Percentiles rank a stretch among this genome's conserved stretches.
Evolutionary conservation across 2,329 filamentous ascomycete genomes (phyloP).

Genomic region (Diaporthe velutina): DNA sequence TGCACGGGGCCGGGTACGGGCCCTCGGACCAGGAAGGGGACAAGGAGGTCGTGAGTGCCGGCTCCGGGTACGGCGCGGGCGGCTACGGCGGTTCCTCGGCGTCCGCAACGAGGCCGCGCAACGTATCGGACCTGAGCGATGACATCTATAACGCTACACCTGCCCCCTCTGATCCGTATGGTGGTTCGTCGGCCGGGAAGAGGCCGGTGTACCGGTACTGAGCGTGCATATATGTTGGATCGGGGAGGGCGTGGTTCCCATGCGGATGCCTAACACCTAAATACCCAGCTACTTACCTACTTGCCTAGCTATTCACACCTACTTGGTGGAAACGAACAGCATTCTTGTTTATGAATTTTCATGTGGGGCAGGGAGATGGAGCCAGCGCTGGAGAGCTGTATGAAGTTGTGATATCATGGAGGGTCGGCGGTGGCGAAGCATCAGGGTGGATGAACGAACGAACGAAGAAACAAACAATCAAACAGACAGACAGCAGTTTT

Average conservation of each 20-base stretch:
- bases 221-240: constrained; percentile 4
- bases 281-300: neutral
- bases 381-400: too few relatives aligned
- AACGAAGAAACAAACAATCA: neutral
- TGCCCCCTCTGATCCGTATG: constrained; percentile 6
- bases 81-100: neutral
- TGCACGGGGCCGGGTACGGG: constrained; percentile 53
- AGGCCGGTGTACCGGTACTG: constrained; percentile 42
- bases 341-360: constrained; percentile 20
- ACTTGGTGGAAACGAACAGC: neutral
- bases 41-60: neutral
- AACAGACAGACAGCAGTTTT: constrained; percentile 5
- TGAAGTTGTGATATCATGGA: neutral
- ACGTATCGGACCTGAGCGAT: constrained; percentile 31
- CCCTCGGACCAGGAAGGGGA: constrained; percentile 12
- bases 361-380: neutral
- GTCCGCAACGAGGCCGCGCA: constrained; percentile 21
- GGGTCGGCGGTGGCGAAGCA: neutral
- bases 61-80: neutral
- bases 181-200: constrained; percentile 35
- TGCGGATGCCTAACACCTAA: neutral
- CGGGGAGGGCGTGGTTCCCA: neutral
- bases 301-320: neutral
- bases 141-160: constrained; percentile 27
- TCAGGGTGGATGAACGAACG: neutral